phyloP scores from a whole-genome alignment of 257 asterid species.

The Haberlea rhodopensis region DNA sequence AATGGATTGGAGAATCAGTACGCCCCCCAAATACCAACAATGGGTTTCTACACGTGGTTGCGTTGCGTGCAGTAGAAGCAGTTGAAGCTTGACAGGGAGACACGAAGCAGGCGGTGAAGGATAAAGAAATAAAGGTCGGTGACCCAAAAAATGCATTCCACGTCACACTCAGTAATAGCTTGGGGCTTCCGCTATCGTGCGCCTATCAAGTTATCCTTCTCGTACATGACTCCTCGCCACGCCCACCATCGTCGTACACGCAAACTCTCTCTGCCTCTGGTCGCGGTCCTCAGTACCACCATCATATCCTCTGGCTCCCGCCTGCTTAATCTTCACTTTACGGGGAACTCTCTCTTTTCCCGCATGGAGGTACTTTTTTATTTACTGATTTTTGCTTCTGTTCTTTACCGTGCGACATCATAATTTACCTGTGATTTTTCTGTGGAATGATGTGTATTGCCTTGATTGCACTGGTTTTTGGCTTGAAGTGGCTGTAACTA shows the following conservation, averaged over 20 bases:
- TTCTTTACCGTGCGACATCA: not conserved
- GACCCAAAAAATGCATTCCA: slow-evolving; percentile 42
- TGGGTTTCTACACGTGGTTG: too few species aligned
- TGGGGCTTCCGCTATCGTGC: slow-evolving; percentile 51
- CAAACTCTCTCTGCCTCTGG: slow-evolving; percentile 28
- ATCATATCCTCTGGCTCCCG: slow-evolving; percentile 36
- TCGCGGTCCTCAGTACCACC: slow-evolving; percentile 26
- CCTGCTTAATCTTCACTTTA: slow-evolving; percentile 32
- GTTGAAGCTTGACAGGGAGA: slow-evolving; percentile 23
- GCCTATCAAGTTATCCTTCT: slow-evolving; percentile 37
- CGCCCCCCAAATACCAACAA: too few species aligned
- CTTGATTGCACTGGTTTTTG: not conserved
- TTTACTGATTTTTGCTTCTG: not conserved
- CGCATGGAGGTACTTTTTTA: slow-evolving; percentile 67
- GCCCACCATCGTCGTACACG: slow-evolving; percentile 24
- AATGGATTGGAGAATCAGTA: too few species aligned
- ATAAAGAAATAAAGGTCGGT: too few species aligned
- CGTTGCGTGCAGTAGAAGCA: not conserved
- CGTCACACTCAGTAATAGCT: slow-evolving; percentile 33
- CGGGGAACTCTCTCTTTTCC: slow-evolving; percentile 67
- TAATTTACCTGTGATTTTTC: not conserved
- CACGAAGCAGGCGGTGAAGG: slow-evolving; percentile 25
- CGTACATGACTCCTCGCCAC: slow-evolving; percentile 31
- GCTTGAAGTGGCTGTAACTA: not conserved
- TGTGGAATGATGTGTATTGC: not conserved